Base-by-base conservation (phyloP, 2,329 filamentous ascomycete genomes). In the Paecilomyces dactylethromorphus region DNA sequence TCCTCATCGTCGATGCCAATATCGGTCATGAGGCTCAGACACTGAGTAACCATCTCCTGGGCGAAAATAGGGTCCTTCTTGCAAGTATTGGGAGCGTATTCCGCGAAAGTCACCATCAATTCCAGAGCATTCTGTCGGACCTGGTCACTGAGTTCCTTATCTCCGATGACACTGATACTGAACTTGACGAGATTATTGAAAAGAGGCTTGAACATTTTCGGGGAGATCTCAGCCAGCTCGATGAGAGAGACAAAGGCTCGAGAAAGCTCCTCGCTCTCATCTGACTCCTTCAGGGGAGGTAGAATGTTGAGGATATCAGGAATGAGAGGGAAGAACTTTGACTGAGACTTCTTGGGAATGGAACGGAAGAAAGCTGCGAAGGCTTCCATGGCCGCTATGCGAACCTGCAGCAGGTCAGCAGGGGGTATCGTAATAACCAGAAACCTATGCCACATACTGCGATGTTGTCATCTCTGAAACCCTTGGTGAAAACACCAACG, bases 41-140 rank as follows among this genome's bases (percentile, higher is more conserved):
- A 99, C 75, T 99, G 94, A 0, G 92, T 97, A 64, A 99, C 95
- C 94, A 99, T 99, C 64, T 97, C 92, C 61, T 85, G 87, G 1
- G 92, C 94, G 76, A 95, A 99, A 11, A 87, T 88, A n/a, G 87
- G 77, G 71, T 99, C 93, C 73, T 96, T 97, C 72, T 89, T 91
- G 81, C 94, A 97, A 87, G 97, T 93, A 39, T 89, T 88, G 3
- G 94, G 92, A 0, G 91, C 90, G 68, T 93, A 94, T 71, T 99
- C 94, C 64, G 93, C 92, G 73, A 99, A 99, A 0, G 94, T 99
- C 26, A 92, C 92, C 91, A 99, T 96, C 58, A 99, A 84, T 74
- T 99, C 94, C 50, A 99, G 82, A 0, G 93, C 92, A 71, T 97
- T 97, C 75, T 99, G 94, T 60, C 94, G 87, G 62, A 91, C 90